Percentiles rank a stretch among this genome's conserved stretches.
Conservation (phyloP, 805 yeast species). For the Osmozyma mogii region DNA sequence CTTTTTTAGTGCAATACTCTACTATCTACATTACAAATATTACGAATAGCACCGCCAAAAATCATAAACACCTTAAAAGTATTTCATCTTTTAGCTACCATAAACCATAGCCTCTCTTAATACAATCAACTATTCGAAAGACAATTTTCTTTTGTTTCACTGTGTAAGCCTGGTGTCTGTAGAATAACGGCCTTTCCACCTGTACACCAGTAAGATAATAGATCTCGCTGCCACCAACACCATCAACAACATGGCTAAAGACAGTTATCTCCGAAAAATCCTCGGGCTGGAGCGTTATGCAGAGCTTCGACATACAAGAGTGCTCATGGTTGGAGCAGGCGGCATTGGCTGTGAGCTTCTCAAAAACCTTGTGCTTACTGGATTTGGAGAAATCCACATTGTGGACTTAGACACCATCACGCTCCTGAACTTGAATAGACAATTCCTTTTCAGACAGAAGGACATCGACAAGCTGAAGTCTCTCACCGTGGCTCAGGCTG, state of each 20-base stretch:
- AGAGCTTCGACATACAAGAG: conserved; percentile 37
- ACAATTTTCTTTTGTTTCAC: too few species aligned
- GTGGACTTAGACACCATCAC: conserved; percentile 97
- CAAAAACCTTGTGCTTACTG: conserved; percentile 70
- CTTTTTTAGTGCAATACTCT: too few species aligned
- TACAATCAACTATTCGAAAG: too few species aligned
- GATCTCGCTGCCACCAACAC: too few species aligned
- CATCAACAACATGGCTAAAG: conserved; percentile 27
- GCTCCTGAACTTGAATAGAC: conserved; percentile 84
- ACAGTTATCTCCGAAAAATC: conserved; percentile 36
- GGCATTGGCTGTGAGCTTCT: conserved; percentile 93
- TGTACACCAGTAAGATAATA: too few species aligned
- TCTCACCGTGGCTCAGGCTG: conserved; percentile 76
- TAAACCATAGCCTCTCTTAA: too few species aligned
- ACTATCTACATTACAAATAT: too few species aligned
- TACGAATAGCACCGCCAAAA: too few species aligned
- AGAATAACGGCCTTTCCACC: too few species aligned
- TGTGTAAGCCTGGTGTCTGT: too few species aligned
- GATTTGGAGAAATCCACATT: conserved; percentile 80
- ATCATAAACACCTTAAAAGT: too few species aligned
- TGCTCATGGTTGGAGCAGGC: conserved; percentile 89
- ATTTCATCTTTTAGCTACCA: too few species aligned
- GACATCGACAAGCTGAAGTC: conserved; percentile 90
- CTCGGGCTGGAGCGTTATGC: conserved; percentile 31
- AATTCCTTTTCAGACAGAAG: conserved; percentile 79